Conservation (phyloP, 1,284 basidiomycete species). For the Butyriboletus appendiculatus region DNA sequence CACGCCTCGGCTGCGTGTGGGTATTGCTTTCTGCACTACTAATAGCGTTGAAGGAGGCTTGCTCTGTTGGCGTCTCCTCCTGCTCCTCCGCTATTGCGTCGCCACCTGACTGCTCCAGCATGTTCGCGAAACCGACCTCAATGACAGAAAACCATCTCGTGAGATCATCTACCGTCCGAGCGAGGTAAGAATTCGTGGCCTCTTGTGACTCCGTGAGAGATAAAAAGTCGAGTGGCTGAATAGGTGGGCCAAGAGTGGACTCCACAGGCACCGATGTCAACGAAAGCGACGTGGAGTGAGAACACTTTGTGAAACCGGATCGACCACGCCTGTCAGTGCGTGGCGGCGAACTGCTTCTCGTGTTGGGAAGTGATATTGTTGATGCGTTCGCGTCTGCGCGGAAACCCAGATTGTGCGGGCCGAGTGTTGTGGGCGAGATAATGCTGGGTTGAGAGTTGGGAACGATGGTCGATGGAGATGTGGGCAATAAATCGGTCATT, state of each 20-base stretch:
- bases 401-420: constrained; percentile 33
- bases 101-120: constrained; percentile 54
- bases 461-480: constrained; percentile 66
- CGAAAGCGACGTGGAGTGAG: constrained; percentile 31
- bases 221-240: constrained; percentile 70
- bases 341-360: constrained; percentile 42
- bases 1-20: constrained; percentile 13
- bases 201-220: constrained; percentile 60
- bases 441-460: constrained; percentile 47
- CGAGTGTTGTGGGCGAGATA: constrained; percentile 43
- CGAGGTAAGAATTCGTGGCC: constrained; percentile 71
- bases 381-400: constrained; percentile 33
- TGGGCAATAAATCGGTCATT: constrained; percentile 71
- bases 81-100: constrained; percentile 63
- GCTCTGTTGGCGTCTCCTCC: constrained; percentile 39
- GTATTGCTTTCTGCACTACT: constrained; percentile 11
- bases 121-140: constrained; percentile 65
- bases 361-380: constrained; percentile 40
- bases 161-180: constrained; percentile 77
- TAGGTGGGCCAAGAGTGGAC: constrained; percentile 39
- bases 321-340: constrained; percentile 31
- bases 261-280: constrained; percentile 35
- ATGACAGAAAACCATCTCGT: constrained; percentile 80
- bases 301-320: constrained; percentile 27
- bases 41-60: constrained; percentile 15